Evolutionary conservation across 2,329 filamentous ascomycete genomes (phyloP).

Genomic region (Nothopassalora personata): DNA sequence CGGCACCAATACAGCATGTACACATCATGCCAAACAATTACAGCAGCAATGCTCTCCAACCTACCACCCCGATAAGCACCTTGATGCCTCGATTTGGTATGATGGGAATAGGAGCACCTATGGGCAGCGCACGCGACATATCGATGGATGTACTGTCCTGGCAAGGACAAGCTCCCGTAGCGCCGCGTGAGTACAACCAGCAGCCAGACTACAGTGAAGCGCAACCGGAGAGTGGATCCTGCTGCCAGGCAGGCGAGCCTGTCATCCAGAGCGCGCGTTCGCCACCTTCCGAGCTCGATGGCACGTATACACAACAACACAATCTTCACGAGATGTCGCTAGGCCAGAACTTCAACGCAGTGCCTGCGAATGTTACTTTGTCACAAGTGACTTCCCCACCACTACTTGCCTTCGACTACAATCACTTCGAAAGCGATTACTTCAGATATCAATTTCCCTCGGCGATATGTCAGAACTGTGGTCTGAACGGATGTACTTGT

Average conservation of each 20-base stretch:
- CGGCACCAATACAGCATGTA: slow-evolving; percentile 6
- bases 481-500: slow-evolving; percentile 31
- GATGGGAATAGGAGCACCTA: slow-evolving; percentile 29
- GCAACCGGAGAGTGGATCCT: slow-evolving; percentile 18
- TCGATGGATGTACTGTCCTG: slow-evolving; percentile 24
- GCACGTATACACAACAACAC: slow-evolving; percentile 5
- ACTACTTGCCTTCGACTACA: slow-evolving; percentile 23
- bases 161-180: slow-evolving; percentile 22
- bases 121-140: slow-evolving; percentile 16
- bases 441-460: slow-evolving; percentile 29
- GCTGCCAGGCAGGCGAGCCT: slow-evolving; percentile 22
- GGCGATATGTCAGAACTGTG: slow-evolving; percentile 33
- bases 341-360: slow-evolving; percentile 1
- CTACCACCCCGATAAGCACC: slow-evolving; percentile 8
- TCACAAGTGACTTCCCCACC: slow-evolving; percentile 7
- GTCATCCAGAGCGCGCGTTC: slow-evolving; percentile 10
- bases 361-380: slow-evolving; percentile 1
- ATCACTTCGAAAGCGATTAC: slow-evolving; percentile 26
- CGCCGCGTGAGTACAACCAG: slow-evolving; percentile 20
- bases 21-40: slow-evolving; percentile 14
- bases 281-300: slow-evolving; percentile 4
- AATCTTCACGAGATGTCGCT: slow-evolving; percentile 6
- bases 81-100: slow-evolving; percentile 28
- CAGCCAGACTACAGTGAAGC: slow-evolving; percentile 11
- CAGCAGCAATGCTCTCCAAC: slow-evolving; percentile 7